These are phyloP conservation scores for Circinella minor DNA, from an alignment of 371 early-diverging fungal genomes.

Conservation along the genomic window DNA sequence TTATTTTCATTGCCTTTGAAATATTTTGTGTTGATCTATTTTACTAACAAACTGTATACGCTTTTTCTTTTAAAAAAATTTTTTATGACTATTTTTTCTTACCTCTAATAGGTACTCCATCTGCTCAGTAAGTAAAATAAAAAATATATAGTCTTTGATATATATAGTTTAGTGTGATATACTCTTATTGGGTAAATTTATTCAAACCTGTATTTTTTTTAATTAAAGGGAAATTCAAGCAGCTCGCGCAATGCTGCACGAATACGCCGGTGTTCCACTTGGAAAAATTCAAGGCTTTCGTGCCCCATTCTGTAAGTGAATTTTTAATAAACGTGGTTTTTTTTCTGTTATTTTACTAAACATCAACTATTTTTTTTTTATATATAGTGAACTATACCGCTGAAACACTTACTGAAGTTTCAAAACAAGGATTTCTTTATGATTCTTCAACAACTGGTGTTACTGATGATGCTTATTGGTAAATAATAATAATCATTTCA, in stretches of 20 bases:
- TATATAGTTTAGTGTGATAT: neutral
- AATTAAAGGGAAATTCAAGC: slow-evolving; percentile 59
- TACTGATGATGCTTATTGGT: slow-evolving; percentile 64
- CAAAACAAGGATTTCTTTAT: slow-evolving; percentile 67
- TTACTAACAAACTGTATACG: slow-evolving; percentile 14
- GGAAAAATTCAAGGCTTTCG: slow-evolving; percentile 75
- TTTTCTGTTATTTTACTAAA: neutral
- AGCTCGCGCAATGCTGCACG: slow-evolving; percentile 59
- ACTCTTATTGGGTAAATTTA: too few relatives aligned
- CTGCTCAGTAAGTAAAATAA: slow-evolving; percentile 42
- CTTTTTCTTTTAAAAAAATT: neutral
- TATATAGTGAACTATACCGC: slow-evolving; percentile 62
- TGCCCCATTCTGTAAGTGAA: slow-evolving; percentile 64
- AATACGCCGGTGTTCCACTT: slow-evolving; percentile 68
- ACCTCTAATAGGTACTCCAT: slow-evolving; percentile 31
- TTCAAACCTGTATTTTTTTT: too few relatives aligned
- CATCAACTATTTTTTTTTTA: too few relatives aligned
- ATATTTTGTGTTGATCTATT: too few relatives aligned
- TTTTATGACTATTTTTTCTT: neutral
- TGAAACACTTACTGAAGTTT: slow-evolving; percentile 55
- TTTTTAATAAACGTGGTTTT: neutral
- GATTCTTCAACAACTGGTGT: slow-evolving; percentile 68
- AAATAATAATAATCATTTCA: slow-evolving; percentile 8
- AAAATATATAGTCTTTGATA: neutral
- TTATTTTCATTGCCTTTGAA: slow-evolving; percentile 20